A percentile compares a stretch with the other conserved stretches of the same genome.
Conservation (phyloP, 73 alveolate genomes). For the Breviolum minutum region DNA sequence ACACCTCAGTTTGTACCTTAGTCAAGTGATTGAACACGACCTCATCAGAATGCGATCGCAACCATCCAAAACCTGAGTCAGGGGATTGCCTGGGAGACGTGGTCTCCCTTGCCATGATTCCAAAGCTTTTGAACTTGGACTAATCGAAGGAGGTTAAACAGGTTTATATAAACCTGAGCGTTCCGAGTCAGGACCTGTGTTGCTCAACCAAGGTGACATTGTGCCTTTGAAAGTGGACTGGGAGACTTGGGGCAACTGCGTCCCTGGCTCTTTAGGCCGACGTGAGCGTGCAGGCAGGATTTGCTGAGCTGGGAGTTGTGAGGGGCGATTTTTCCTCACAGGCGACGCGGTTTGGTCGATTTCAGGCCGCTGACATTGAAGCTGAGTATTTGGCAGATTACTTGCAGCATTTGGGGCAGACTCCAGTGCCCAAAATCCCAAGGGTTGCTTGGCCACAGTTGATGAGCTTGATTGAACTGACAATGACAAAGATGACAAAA, state of each 20-base stretch:
- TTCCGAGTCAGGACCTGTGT: not conserved
- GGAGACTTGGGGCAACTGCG: conserved; percentile 67
- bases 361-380: conserved; percentile 45
- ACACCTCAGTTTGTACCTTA: too few relatives aligned
- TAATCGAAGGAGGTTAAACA: too few relatives aligned
- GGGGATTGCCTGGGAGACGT: too few relatives aligned
- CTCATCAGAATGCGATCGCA: too few relatives aligned
- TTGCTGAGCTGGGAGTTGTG: not conserved
- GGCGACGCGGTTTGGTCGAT: not conserved
- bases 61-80: too few relatives aligned
- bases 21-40: too few relatives aligned
- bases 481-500: too few relatives aligned
- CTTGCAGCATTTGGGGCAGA: conserved; percentile 46
- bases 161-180: not conserved
- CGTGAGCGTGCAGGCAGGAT: conserved; percentile 37
- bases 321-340: not conserved
- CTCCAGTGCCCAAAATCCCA: conserved; percentile 32
- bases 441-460: not conserved
- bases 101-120: too few relatives aligned
- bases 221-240: conserved; percentile 78
- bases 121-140: too few relatives aligned
- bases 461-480: too few relatives aligned
- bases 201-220: conserved; percentile 53
- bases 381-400: conserved; percentile 35
- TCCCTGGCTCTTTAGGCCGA: conserved; percentile 60